These are phyloP conservation scores for Albugo candida DNA, from an alignment of 352 stramenopile genomes.

Conservation along the genomic window DNA sequence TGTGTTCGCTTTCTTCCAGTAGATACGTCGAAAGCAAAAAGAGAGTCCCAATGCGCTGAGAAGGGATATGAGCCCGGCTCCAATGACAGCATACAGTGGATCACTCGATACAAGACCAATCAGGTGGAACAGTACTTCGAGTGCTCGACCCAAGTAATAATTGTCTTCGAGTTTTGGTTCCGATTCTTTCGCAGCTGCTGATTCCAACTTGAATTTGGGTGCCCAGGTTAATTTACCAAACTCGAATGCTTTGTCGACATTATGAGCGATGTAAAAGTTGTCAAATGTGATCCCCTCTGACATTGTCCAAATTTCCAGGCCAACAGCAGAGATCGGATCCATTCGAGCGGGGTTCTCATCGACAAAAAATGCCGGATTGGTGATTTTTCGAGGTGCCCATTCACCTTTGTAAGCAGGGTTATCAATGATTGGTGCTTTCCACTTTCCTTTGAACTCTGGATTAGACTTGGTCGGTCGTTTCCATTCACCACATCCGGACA, in stretches of 20 bases:
- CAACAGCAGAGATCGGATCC: slow-evolving; percentile 73
- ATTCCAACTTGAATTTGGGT: slow-evolving; percentile 50
- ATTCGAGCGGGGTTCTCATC: slow-evolving; percentile 59
- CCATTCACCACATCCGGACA: slow-evolving; percentile 85
- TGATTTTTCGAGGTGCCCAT: slow-evolving; percentile 80
- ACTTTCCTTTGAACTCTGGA: slow-evolving; percentile 86
- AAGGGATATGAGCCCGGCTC: slow-evolving; percentile 24
- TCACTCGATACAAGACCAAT: slow-evolving; percentile 24
- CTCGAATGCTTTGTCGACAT: slow-evolving; percentile 49
- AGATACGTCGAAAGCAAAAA: slow-evolving; percentile 28
- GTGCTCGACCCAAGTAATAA: background rate
- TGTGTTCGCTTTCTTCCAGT: slow-evolving; percentile 11
- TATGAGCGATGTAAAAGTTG: slow-evolving; percentile 83
- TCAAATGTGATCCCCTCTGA: slow-evolving; percentile 81
- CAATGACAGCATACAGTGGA: slow-evolving; percentile 35
- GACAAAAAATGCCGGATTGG: slow-evolving; percentile 81
- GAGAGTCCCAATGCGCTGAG: slow-evolving; percentile 18
- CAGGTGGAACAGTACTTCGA: slow-evolving; percentile 1
- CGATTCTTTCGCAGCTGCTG: slow-evolving; percentile 26
- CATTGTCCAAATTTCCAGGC: slow-evolving; percentile 86
- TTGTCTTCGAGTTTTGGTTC: slow-evolving; percentile 20
- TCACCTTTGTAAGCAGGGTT: slow-evolving; percentile 86
- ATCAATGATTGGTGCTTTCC: slow-evolving; percentile 70
- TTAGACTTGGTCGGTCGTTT: slow-evolving; percentile 73
- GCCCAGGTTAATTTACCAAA: slow-evolving; percentile 62